Conservation (phyloP, 2,329 filamentous ascomycete genomes). For the Colletotrichum eleusines region DNA sequence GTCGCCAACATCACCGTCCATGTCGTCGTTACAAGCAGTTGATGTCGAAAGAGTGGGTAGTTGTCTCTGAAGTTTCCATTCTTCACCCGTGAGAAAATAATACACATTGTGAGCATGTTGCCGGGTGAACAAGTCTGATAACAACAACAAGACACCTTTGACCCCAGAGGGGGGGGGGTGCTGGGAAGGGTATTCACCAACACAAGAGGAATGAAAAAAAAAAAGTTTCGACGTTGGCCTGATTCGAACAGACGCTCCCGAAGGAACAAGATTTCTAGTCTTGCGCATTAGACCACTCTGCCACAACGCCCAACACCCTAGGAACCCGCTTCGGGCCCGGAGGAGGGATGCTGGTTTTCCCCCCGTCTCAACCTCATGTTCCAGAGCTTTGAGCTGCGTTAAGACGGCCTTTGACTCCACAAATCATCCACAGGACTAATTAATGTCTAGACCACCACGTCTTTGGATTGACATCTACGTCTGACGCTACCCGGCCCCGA, state of each 20-base stretch:
- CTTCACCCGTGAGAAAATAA: background rate
- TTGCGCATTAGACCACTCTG: constrained; percentile 38
- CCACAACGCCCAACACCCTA: constrained; percentile 16
- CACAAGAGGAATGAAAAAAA: background rate
- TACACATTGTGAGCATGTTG: background rate
- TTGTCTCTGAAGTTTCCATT: background rate
- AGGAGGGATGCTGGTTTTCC: accelerated
- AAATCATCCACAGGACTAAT: no score
- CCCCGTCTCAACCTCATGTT: background rate
- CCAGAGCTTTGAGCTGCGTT: no score
- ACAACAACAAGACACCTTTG: background rate
- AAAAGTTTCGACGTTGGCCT: constrained; percentile 20
- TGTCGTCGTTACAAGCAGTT: no score
- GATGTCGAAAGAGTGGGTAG: no score
- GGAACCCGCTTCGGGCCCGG: background rate
- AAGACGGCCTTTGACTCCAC: background rate
- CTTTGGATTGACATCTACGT: no score
- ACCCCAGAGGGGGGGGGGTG: background rate
- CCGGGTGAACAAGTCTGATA: background rate
- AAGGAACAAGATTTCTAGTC: constrained; percentile 38
- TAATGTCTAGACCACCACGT: background rate
- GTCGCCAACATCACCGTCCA: no score
- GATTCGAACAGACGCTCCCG: constrained; percentile 34
- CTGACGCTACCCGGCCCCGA: no score
- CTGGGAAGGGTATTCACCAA: no score